A percentile compares a stretch with the other conserved stretches of the same genome.
phyloP scores from a whole-genome alignment of 2,329 filamentous ascomycete species.

The Epichloe glyceriae region DNA sequence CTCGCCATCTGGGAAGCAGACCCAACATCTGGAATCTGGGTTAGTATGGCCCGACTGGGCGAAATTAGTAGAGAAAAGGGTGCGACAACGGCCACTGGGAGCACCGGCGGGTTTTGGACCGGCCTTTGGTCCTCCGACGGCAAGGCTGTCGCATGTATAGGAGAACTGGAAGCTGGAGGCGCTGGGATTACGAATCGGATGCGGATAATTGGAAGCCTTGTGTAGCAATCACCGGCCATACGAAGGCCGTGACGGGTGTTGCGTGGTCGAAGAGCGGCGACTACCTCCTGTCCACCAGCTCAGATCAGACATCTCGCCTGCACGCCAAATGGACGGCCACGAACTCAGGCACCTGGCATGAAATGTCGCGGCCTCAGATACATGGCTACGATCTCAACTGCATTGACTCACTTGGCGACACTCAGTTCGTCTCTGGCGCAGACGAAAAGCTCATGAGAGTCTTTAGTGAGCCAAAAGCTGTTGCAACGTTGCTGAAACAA shows the following conservation, averaged over 20 bases:
- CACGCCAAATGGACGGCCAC: slow-evolving; percentile 62
- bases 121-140: slow-evolving; percentile 81
- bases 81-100: slow-evolving; percentile 90
- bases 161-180: slow-evolving; percentile 83
- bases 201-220: slow-evolving; percentile 63
- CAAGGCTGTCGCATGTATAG: slow-evolving; percentile 63
- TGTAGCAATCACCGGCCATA: slow-evolving; percentile 73
- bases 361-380: slow-evolving; percentile 90
- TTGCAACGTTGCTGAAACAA: slow-evolving; percentile 58
- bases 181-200: slow-evolving; percentile 55
- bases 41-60: slow-evolving; percentile 72
- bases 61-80: slow-evolving; percentile 94
- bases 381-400: slow-evolving; percentile 98
- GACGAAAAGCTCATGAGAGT: slow-evolving; percentile 97
- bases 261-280: slow-evolving; percentile 72
- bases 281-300: slow-evolving; percentile 78
- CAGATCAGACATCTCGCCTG: slow-evolving; percentile 85
- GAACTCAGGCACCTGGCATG: slow-evolving; percentile 61
- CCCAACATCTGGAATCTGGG: slow-evolving; percentile 73
- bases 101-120: slow-evolving; percentile 92
- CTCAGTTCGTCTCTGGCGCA: slow-evolving; percentile 82
- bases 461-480: slow-evolving; percentile 76
- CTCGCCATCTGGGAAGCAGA: slow-evolving; percentile 89
- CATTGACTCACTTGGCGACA: slow-evolving; percentile 59
- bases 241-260: slow-evolving; percentile 66